A percentile compares a stretch with the other conserved stretches of the same genome.
phyloP scores from a whole-genome alignment of 1,139 yeast species.

The Meyerozyma smithsonii region DNA sequence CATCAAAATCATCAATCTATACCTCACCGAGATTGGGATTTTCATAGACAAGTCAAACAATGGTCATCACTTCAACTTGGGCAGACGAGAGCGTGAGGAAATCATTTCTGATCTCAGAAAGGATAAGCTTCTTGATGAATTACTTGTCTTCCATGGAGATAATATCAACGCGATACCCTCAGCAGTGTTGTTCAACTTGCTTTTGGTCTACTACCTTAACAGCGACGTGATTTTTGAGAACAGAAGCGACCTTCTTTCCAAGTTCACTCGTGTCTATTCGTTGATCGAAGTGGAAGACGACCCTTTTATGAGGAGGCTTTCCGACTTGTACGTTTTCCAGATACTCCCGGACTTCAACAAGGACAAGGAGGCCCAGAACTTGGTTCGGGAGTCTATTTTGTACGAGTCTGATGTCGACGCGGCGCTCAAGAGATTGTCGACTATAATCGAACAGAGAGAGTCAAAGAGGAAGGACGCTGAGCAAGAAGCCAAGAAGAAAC shows the following conservation, averaged over 20 bases:
- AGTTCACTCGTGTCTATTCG: slow-evolving; percentile 11
- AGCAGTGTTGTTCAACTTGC: slow-evolving; percentile 32
- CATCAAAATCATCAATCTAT: slow-evolving; percentile 31
- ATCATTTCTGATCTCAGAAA: slow-evolving; percentile 16
- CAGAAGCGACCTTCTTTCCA: slow-evolving; percentile 6
- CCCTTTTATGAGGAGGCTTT: slow-evolving; percentile 19
- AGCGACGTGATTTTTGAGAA: slow-evolving; percentile 10
- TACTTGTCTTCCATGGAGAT: slow-evolving; percentile 18
- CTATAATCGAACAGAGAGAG: slow-evolving; percentile 15
- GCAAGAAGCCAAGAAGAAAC: slow-evolving; percentile 9
- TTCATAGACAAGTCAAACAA: slow-evolving; percentile 7
- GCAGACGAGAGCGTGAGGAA: slow-evolving; percentile 12
- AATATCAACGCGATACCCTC: slow-evolving; percentile 23
- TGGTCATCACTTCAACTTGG: slow-evolving; percentile 13
- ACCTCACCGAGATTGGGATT: slow-evolving; percentile 33
- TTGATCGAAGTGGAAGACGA: slow-evolving; percentile 11
- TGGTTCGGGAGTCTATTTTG: slow-evolving; percentile 20
- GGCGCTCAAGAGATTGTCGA: slow-evolving; percentile 14
- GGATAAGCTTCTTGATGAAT: slow-evolving; percentile 20
- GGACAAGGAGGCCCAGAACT: slow-evolving; percentile 23
- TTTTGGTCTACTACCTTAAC: slow-evolving; percentile 24
- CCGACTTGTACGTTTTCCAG: slow-evolving; percentile 33
- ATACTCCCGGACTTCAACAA: slow-evolving; percentile 29
- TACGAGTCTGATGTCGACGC: slow-evolving; percentile 13
- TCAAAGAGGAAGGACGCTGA: slow-evolving; percentile 16